Evolutionary conservation across 2,329 filamentous ascomycete genomes (phyloP).

Genomic region (Neofusicoccum kwambonambiense): DNA sequence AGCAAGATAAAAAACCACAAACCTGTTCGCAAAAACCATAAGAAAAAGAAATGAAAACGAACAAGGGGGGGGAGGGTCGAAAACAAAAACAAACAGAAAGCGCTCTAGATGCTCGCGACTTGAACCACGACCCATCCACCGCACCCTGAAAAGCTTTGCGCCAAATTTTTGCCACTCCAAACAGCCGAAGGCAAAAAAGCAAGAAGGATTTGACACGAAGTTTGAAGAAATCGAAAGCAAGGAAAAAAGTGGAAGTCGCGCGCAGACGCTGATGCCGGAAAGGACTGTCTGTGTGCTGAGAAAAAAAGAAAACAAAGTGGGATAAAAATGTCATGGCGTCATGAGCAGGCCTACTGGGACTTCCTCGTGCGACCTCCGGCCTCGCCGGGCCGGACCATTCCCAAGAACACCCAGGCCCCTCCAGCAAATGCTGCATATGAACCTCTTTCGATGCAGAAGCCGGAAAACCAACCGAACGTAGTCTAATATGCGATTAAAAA

Average conservation of each 20-base stretch:
- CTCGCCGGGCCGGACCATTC: constrained; percentile 10
- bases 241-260: background rate
- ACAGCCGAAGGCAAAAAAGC: background rate
- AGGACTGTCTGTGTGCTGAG: background rate
- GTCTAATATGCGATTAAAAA: constrained; percentile 18
- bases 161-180: constrained; percentile 14
- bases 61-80: background rate
- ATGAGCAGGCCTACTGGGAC: constrained; percentile 9
- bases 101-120: constrained; percentile 10
- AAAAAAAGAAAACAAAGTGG: background rate
- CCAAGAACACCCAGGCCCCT: constrained; percentile 10
- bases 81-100: background rate
- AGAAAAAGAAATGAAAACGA: background rate
- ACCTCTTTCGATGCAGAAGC: constrained; percentile 12
- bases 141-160: constrained; percentile 1
- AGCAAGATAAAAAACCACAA: background rate
- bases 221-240: background rate
- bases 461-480: constrained; percentile 9
- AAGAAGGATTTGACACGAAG: constrained; percentile 9
- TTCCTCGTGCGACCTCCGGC: background rate
- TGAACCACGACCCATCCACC: constrained; percentile 10
- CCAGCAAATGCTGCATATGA: constrained; percentile 5
- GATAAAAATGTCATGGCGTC: constrained; percentile 16
- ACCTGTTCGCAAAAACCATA: background rate
- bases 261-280: constrained; percentile 8